Base-by-base conservation (phyloP, 1,139 yeast species). In the Chernovozyma aurita region DNA sequence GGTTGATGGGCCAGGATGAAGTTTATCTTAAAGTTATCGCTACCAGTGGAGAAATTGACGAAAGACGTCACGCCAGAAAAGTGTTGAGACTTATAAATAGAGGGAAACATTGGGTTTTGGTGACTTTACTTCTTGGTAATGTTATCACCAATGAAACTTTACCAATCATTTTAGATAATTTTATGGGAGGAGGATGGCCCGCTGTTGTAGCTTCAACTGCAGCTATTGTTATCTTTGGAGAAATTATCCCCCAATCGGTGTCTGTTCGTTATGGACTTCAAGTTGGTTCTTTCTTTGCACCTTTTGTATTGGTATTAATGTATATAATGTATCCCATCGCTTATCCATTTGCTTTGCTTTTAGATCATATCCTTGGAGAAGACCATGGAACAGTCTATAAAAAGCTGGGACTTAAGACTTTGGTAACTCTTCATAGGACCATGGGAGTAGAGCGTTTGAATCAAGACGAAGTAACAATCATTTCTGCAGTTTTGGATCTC, bases 91-190 rank as follows among this genome's bases (percentile, higher is more conserved):
- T 92, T 47, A 76, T 90, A 38, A 78, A 84, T 36, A 70, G 80
- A 41, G 97, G 97, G 39, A 92, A 92, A 57, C 98, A 92, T 61
- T 90, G 97, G 97, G 92, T 92, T n/a, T 72, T 92, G 38, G 97
- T 92, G 24, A 92, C 98, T 0, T 63, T 92, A 42, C 71, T 92
- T 43, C 66, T 90, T 31, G 78, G 83, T 18, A 92, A 92, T 53
- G 97, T 92, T 35, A 86, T 92, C 55, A 92, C 97, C 34, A 92
- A 92, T 59, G 98, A 92, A 59, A 83, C 97, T 1, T 71, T 92
- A 42, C 98, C 98, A 2, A 92, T 92, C 50, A 95, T 92, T 14
- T 73, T 92, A 45, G 97, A 92, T 57, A 73, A 95, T 40, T 84
- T 90, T 51, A 73, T 92, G 20, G 97, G 97, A 33, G 97, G 98